Evolutionary conservation across 2,329 filamentous ascomycete species (phyloP).

Genomic region (Lachnellula cervina): DNA sequence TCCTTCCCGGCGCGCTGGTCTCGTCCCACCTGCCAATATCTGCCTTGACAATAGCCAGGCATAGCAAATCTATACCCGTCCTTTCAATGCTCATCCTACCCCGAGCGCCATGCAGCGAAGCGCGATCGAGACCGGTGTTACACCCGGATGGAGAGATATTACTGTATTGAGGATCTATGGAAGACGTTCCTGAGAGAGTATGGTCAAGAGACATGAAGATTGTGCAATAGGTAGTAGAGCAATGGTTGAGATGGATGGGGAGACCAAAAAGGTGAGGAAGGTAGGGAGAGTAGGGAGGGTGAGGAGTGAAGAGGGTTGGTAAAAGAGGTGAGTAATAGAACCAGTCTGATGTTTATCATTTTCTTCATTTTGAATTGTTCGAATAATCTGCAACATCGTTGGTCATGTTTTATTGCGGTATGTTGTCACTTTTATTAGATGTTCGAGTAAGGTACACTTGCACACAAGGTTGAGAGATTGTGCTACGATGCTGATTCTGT

Average conservation of each 20-base stretch:
- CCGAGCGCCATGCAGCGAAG: background rate
- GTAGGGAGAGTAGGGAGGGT: background rate
- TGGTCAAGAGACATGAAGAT: too few species aligned
- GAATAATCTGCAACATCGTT: too few species aligned
- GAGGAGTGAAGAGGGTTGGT: background rate
- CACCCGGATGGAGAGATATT: background rate
- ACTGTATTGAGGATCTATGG: background rate
- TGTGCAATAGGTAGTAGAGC: background rate
- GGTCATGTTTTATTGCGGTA: too few species aligned
- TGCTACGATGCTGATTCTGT: background rate
- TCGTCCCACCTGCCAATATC: background rate
- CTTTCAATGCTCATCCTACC: slow-evolving; percentile 1
- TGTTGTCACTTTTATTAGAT: too few species aligned
- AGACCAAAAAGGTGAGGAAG: background rate
- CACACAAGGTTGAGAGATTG: too few species aligned
- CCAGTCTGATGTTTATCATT: too few species aligned
- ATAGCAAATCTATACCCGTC: background rate
- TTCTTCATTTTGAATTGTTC: too few species aligned
- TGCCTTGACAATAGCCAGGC: too few species aligned
- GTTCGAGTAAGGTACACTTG: too few species aligned
- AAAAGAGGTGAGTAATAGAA: too few species aligned
- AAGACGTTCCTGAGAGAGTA: too few species aligned
- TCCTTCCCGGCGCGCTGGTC: too few species aligned
- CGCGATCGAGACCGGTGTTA: background rate
- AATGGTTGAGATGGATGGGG: background rate